Evolutionary conservation across 169 alveolate genomes (phyloP).

Genomic region (Eimeria acervulina): DNA sequence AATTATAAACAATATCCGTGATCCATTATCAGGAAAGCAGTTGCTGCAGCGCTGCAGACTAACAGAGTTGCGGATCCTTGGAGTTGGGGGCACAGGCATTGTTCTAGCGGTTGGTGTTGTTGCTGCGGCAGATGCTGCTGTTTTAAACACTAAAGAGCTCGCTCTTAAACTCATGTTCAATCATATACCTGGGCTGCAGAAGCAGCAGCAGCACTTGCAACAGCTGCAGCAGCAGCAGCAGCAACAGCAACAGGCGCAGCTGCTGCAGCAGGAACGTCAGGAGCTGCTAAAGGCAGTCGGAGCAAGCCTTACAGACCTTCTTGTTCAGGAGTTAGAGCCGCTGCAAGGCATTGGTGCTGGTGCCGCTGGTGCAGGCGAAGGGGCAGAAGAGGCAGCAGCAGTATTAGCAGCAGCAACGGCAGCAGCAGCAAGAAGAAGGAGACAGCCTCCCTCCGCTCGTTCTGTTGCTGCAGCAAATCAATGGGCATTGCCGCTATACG

Average conservation of each 20-base stretch:
- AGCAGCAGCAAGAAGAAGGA: neutral
- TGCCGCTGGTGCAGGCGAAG: neutral
- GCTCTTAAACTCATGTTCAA: slow-evolving; percentile 11
- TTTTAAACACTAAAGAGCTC: neutral
- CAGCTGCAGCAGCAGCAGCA: no score
- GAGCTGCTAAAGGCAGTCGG: neutral
- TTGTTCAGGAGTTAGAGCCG: neutral
- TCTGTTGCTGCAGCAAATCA: neutral
- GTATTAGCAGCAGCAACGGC: neutral
- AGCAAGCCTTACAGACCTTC: neutral
- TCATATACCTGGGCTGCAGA: neutral
- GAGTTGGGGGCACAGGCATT: slow-evolving; percentile 19
- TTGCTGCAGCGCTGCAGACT: neutral
- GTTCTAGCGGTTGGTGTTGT: neutral
- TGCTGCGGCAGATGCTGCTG: neutral
- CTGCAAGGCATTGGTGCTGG: neutral
- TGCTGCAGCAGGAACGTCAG: neutral
- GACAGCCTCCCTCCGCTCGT: neutral
- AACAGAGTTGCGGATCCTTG: neutral
- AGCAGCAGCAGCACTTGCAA: neutral
- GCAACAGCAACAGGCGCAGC: no score
- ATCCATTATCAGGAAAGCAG: neutral
- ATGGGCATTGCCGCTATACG: slow-evolving; percentile 23
- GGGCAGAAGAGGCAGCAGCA: neutral
- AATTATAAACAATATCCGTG: neutral